phyloP scores from a whole-genome alignment of 148 eudicot genomes.

The Fagopyrum esculentum region DNA sequence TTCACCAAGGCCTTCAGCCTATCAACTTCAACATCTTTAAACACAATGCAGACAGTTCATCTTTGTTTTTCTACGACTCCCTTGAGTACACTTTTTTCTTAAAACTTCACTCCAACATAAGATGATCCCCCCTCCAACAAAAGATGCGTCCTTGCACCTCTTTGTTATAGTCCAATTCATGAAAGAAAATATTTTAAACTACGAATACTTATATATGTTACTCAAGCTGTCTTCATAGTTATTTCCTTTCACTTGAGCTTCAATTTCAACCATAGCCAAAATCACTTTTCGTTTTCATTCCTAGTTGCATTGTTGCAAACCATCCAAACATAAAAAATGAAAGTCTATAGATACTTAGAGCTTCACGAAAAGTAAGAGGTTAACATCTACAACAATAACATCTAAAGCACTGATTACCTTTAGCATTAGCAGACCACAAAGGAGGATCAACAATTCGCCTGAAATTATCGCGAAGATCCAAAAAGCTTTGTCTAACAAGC shows the following conservation, averaged over 20 bases:
- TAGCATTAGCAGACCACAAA: slow-evolving; percentile 31
- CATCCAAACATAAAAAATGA: background rate
- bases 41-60: background rate
- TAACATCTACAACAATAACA: background rate
- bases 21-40: background rate
- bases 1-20: background rate
- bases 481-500: slow-evolving; percentile 62
- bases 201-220: background rate
- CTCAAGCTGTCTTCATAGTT: background rate
- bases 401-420: slow-evolving; percentile 27
- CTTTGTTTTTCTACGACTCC: background rate
- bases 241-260: background rate
- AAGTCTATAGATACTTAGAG: background rate
- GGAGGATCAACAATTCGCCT: slow-evolving; percentile 83
- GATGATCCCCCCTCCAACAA: background rate
- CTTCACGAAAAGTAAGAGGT: background rate
- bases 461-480: slow-evolving; percentile 92
- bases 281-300: background rate
- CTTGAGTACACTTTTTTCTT: background rate
- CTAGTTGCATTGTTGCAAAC: background rate
- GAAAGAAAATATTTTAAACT: background rate
- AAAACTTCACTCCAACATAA: background rate
- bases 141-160: background rate
- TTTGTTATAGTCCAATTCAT: background rate
- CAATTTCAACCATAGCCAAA: background rate